These are phyloP conservation scores for Podila minutissima DNA, from an alignment of 192 early-diverging fungal genomes.

Conservation along the genomic window DNA sequence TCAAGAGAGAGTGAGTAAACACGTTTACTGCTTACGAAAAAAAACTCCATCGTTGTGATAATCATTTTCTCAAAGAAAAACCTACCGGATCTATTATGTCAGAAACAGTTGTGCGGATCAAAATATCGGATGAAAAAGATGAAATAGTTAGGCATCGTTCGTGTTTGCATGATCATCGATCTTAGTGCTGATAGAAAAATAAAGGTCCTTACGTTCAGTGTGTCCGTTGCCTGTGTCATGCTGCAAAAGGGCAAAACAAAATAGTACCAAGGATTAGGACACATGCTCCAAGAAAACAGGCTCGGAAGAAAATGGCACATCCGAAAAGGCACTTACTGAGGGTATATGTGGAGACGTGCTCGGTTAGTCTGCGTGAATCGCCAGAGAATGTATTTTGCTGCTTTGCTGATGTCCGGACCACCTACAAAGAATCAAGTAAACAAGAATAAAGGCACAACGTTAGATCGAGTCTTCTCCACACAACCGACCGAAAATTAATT, in stretches of 20 bases:
- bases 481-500: not conserved
- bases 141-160: not conserved
- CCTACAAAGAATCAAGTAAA: slow-evolving; percentile 12
- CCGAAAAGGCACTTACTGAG: slow-evolving; percentile 71
- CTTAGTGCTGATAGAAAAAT: not conserved
- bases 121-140: not conserved
- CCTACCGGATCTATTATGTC: slow-evolving; percentile 21
- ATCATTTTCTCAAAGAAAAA: not conserved
- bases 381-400: slow-evolving; percentile 90
- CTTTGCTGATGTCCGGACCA: slow-evolving; percentile 77
- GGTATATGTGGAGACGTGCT: slow-evolving; percentile 73
- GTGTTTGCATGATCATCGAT: not conserved
- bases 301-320: not conserved
- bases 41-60: not conserved
- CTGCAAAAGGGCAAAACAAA: slow-evolving; percentile 39
- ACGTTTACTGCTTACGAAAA: not conserved
- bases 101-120: not conserved
- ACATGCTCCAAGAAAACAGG: not conserved
- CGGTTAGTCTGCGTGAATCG: slow-evolving; percentile 88
- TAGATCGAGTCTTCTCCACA: not conserved
- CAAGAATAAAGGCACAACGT: not conserved
- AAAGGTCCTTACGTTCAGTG: slow-evolving; percentile 72
- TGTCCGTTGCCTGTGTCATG: slow-evolving; percentile 90
- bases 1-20: not conserved
- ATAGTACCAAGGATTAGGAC: not conserved